These are phyloP conservation scores for Umbelopsis ramanniana DNA, from an alignment of 192 early-diverging fungal species.

Conservation along the genomic window DNA sequence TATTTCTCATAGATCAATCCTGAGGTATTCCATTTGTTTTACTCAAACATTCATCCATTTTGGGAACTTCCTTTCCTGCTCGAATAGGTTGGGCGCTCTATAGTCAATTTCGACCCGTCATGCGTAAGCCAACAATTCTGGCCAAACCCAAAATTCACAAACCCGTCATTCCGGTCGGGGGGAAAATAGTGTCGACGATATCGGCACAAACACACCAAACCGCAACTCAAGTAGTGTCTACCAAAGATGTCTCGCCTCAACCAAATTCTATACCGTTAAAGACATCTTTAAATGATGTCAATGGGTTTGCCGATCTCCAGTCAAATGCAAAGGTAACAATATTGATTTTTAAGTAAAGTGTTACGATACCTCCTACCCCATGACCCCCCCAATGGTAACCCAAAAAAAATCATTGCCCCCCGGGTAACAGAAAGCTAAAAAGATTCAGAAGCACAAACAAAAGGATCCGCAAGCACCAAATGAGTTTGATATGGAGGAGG, in stretches of 20 bases:
- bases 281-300: slow-evolving; percentile 37
- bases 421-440: background rate
- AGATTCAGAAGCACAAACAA: slow-evolving; percentile 34
- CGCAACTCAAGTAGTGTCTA: background rate
- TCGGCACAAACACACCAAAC: slow-evolving; percentile 25
- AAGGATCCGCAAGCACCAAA: slow-evolving; percentile 27
- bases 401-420: background rate
- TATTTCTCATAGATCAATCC: slow-evolving; percentile 7
- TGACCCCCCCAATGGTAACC: background rate
- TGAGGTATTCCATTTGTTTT: background rate
- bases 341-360: background rate
- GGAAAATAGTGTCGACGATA: slow-evolving; percentile 36
- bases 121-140: slow-evolving; percentile 50
- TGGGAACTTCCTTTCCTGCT: background rate
- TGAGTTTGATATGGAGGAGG: slow-evolving; percentile 51
- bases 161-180: slow-evolving; percentile 35
- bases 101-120: slow-evolving; percentile 41
- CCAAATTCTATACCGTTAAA: slow-evolving; percentile 14
- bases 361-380: background rate
- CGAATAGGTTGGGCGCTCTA: slow-evolving; percentile 39
- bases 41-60: slow-evolving; percentile 9
- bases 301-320: slow-evolving; percentile 35
- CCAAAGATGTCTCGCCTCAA: background rate
- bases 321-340: slow-evolving; percentile 45
- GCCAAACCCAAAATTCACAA: slow-evolving; percentile 51